Percentiles rank a stretch among this genome's conserved stretches.
phyloP scores from a whole-genome alignment of 2,329 filamentous ascomycete species.

The Aspergillus sp. region DNA sequence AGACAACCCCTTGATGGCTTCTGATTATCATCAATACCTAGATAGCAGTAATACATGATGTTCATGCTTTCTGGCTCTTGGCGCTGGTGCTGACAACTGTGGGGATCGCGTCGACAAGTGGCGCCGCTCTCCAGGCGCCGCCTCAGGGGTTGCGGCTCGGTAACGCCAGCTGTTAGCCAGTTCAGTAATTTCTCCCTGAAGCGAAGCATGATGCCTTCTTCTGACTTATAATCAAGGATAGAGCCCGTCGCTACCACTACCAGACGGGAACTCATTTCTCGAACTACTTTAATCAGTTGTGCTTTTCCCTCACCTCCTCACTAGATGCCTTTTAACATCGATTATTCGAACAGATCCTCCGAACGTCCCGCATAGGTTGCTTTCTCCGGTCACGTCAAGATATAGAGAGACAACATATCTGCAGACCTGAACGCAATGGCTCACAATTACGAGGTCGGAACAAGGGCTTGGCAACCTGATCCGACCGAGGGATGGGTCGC shows the following conservation, averaged over 20 bases:
- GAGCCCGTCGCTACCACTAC: constrained; percentile 9
- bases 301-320: constrained; percentile 20
- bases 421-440: constrained; percentile 57
- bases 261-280: constrained; percentile 11
- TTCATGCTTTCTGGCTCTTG: constrained; percentile 16
- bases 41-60: not conserved
- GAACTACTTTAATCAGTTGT: constrained; percentile 13
- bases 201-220: constrained; percentile 17
- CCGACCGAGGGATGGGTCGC: constrained; percentile 94
- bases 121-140: constrained; percentile 25
- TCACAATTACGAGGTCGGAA: constrained; percentile 93
- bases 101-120: constrained; percentile 25
- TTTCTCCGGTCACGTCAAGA: constrained; percentile 13
- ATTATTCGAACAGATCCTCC: constrained; percentile 5
- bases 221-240: constrained; percentile 5
- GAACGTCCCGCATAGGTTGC: constrained; percentile 21
- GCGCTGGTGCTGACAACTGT: constrained; percentile 19
- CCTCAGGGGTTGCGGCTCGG: constrained; percentile 35
- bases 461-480: constrained; percentile 98
- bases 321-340: constrained; percentile 28
- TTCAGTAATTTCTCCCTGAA: constrained; percentile 22
- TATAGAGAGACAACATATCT: constrained; percentile 1
- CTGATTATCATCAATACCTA: not conserved
- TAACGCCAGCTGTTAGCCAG: constrained; percentile 33
- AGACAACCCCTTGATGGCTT: not conserved